Evolutionary conservation across 108 stramenopile species (phyloP).

Genomic region (Nitzschia putrida): DNA sequence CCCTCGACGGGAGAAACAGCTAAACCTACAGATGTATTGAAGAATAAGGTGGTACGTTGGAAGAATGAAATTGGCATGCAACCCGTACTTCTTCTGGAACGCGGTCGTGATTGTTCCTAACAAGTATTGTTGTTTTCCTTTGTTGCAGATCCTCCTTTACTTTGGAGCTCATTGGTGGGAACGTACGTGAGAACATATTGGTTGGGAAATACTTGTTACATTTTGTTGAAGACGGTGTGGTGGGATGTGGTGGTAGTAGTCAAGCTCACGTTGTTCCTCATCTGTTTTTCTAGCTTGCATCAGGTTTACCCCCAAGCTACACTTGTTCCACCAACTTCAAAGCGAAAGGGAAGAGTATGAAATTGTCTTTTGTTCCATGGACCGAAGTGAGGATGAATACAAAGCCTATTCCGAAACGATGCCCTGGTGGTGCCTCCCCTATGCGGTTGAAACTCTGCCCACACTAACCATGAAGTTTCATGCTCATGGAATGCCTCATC

Average conservation of each 20-base stretch:
- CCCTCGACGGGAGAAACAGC: conserved; percentile 31
- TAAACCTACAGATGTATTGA: conserved; percentile 30
- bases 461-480: conserved; percentile 32
- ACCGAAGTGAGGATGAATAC: conserved; percentile 52
- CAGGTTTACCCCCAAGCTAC: conserved; percentile 64
- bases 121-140: neutral
- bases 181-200: conserved; percentile 34
- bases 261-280: neutral
- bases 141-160: conserved; percentile 42
- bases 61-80: neutral
- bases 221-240: too few species aligned
- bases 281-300: conserved; percentile 44
- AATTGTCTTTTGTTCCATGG: conserved; percentile 71
- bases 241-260: neutral
- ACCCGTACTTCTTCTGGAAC: neutral
- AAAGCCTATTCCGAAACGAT: conserved; percentile 55
- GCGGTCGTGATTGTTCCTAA: neutral
- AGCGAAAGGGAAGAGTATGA: conserved; percentile 55
- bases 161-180: conserved; percentile 70
- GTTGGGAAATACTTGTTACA: too few species aligned
- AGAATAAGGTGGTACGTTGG: conserved; percentile 41
- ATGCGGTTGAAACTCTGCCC: conserved; percentile 31
- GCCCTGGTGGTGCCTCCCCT: conserved; percentile 70
- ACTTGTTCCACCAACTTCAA: conserved; percentile 54
- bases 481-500: conserved; percentile 50